Evolutionary conservation across 805 yeast genomes (phyloP), one percentile per base, ranked within the genome.

Genomic region (Candida orba): DNA sequence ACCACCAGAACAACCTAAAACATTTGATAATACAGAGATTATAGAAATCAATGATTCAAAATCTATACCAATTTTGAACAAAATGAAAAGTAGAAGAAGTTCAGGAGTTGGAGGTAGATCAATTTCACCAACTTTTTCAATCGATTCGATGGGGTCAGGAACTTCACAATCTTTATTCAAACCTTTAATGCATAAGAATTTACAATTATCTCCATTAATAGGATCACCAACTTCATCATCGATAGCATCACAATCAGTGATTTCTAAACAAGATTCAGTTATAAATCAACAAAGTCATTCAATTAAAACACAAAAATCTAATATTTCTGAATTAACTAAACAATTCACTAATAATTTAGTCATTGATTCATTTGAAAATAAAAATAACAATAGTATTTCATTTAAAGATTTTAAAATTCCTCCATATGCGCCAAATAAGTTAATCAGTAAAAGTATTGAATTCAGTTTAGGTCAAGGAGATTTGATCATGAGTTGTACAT

Each of bases 391-490:
- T 27, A 12, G 2, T 10, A 27, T 27, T 20, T 20, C 22, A 20
- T 20, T 20, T 10, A 12, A 40, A 34, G 45, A 39, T 24, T 32
- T 22, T 8, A 45, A 36, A 9, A 34, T 55, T 1, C 61, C 60
- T n/a, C 87, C 90, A 0, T 84, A 89, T 84, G 66, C 69, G 15
- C 73, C 83, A 3, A 62, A 67, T 8, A 63, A 59, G 38, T 57
- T 84, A 44, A 65, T 84, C 10, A 53, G 63, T 38, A 66, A 76
- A 50, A 76, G 79, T 0, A 60, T 77, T n/a, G 71, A 70, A 20
- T 80, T 75, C 60, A 74, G 82, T 36, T 57, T 73, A 6, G 59
- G 60, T 8, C 84, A 80, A 50, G 91, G 91, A 1, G 88, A 84
- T 56, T 53, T 81, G 15, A 64, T 80, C 13, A 66, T 79, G 70